These are phyloP conservation scores for Colletotrichum noveboracense DNA, from an alignment of 2,329 filamentous ascomycete species.

Conservation along the genomic window DNA sequence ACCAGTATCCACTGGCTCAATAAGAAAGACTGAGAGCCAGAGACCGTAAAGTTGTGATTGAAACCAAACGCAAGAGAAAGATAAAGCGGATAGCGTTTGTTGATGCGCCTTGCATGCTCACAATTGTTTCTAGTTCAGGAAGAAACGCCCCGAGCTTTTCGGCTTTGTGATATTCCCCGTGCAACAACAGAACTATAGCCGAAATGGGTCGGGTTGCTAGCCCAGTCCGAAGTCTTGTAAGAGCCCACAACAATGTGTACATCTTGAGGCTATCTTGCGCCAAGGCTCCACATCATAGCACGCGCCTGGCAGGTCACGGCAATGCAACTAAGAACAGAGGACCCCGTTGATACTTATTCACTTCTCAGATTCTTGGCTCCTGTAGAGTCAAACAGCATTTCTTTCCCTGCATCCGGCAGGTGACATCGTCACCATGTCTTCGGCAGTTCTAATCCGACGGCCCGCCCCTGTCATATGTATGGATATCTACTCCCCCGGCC, in stretches of 20 bases:
- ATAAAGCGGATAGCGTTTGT: fast-evolving
- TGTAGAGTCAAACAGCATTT: neutral
- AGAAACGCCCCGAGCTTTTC: neutral
- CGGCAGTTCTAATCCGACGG: neutral
- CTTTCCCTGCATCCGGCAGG: neutral
- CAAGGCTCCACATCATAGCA: neutral
- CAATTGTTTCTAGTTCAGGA: neutral
- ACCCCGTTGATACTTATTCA: neutral
- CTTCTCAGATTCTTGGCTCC: neutral
- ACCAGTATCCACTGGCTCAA: neutral
- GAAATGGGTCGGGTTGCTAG: neutral
- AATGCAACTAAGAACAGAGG: neutral
- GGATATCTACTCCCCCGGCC: neutral
- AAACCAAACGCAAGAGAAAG: neutral
- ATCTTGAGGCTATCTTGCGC: neutral
- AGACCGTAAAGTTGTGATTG: fast-evolving
- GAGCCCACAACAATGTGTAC: neutral
- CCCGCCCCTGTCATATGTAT: neutral
- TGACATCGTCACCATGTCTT: neutral
- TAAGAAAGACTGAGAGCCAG: fast-evolving
- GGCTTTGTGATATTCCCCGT: neutral
- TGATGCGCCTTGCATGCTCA: neutral
- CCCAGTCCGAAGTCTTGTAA: neutral
- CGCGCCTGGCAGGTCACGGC: neutral
- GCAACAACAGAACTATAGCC: fast-evolving